A percentile compares a stretch with the other conserved stretches of the same genome.
These are phyloP conservation scores for Chlorella sp. DNA, from an alignment of 139 green algal genomes.

Conservation along the genomic window DNA sequence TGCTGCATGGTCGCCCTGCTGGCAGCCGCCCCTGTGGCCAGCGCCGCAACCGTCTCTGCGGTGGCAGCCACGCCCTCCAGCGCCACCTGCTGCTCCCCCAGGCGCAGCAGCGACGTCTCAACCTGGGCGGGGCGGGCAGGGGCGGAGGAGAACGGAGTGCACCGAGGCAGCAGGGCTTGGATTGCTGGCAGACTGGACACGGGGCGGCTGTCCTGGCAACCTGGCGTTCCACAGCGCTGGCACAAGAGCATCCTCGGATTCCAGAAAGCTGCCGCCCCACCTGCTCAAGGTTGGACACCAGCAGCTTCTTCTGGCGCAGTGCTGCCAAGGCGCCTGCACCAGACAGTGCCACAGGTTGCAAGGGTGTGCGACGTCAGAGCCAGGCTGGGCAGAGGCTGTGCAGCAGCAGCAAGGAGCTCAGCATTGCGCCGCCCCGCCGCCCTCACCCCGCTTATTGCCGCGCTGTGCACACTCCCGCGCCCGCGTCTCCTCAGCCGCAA, in stretches of 20 bases:
- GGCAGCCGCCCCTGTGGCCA: conserved; percentile 75
- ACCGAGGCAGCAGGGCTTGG: no score
- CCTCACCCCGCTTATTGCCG: conserved; percentile 85
- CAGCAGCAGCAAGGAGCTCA: no score
- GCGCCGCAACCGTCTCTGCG: conserved; percentile 72
- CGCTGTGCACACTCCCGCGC: conserved; percentile 80
- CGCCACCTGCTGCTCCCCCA: conserved; percentile 94
- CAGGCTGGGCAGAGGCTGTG: no score
- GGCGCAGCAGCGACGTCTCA: conserved; percentile 88
- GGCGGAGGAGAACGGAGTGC: no score
- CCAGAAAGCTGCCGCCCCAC: no score
- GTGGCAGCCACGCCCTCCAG: conserved; percentile 88
- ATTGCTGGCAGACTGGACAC: no score
- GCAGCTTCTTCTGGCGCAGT: conserved; percentile 95
- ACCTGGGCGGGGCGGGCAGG: conserved; percentile 45
- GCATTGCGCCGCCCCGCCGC: no score
- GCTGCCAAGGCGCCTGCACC: conserved; percentile 79
- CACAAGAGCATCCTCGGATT: no score
- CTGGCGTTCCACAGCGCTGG: no score
- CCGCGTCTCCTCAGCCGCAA: conserved; percentile 82
- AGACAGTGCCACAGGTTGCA: no score
- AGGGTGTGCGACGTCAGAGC: no score
- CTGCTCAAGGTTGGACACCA: conserved; percentile 80
- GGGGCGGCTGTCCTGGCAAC: no score
- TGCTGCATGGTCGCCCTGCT: conserved; percentile 73